phyloP scores from a whole-genome alignment of 495 filamentous ascomycete genomes.

The Aspergillus haitiensis region DNA sequence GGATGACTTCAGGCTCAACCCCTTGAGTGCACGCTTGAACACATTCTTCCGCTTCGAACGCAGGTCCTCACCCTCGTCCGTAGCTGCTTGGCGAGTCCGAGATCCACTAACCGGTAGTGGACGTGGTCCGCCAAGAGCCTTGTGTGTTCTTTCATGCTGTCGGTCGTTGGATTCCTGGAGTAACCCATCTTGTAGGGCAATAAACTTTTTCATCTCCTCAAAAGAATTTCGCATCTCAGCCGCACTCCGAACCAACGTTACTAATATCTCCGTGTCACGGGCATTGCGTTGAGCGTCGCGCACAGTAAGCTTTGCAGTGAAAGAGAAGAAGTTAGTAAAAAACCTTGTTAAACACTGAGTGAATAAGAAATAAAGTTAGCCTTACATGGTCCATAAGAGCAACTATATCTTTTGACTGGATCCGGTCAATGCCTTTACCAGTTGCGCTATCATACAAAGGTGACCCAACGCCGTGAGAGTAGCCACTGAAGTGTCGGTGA shows the following conservation, averaged over 20 bases:
- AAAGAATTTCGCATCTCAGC: conserved; percentile 98
- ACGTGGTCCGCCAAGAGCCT: conserved; percentile 81
- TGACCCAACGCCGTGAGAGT: conserved; percentile 76
- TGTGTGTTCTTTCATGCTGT: conserved; percentile 81
- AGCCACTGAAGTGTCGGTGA: conserved; percentile 74
- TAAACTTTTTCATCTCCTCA: conserved; percentile 91
- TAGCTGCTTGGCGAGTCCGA: conserved; percentile 50
- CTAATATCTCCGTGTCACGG: conserved; percentile 92
- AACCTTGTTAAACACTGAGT: not conserved
- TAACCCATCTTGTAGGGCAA: conserved; percentile 80
- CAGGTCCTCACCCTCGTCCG: conserved; percentile 70
- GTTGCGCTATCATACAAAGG: conserved; percentile 90
- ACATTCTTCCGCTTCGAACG: conserved; percentile 82
- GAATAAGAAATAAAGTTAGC: conserved; percentile 7
- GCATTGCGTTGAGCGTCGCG: conserved; percentile 96
- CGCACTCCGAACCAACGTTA: conserved; percentile 89
- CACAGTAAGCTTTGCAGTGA: conserved; percentile 73
- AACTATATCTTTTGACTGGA: conserved; percentile 96
- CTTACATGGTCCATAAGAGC: conserved; percentile 95
- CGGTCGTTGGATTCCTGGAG: conserved; percentile 81
- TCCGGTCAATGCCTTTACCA: conserved; percentile 84
- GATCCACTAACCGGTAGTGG: conserved; percentile 63
- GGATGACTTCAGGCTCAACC: conserved; percentile 78
- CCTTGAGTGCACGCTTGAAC: conserved; percentile 87
- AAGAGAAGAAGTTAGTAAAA: conserved; percentile 16